These are phyloP conservation scores for Oryza australiensis DNA, from an alignment of 176 grass and related monocot genomes.

Conservation along the genomic window DNA sequence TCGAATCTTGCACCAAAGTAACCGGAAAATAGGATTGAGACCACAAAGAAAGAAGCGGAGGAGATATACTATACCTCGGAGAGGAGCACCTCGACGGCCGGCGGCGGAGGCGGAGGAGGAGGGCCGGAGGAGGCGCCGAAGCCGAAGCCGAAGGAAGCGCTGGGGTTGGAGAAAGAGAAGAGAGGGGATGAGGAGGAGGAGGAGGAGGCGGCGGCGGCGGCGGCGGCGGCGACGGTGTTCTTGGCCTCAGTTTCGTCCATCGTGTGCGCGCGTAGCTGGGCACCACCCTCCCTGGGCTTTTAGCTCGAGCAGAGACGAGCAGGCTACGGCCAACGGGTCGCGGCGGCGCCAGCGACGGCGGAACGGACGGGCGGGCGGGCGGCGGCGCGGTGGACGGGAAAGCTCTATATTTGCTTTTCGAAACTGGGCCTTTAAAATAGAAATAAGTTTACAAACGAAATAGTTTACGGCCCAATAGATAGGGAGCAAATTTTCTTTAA, in stretches of 20 bases:
- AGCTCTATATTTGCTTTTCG: too few species aligned
- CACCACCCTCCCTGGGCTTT: background rate
- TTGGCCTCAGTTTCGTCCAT: conserved; percentile 35
- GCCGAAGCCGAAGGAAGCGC: conserved; percentile 27
- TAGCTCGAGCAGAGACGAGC: background rate
- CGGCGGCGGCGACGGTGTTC: conserved; percentile 5
- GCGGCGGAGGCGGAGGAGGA: conserved; percentile 51
- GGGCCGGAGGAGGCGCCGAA: conserved; percentile 30
- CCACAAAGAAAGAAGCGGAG: background rate
- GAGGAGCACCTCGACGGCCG: conserved; percentile 60
- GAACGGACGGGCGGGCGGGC: background rate
- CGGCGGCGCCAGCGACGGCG: background rate
- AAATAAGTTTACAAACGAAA: too few species aligned
- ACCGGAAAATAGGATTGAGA: background rate
- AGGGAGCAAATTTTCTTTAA: too few species aligned
- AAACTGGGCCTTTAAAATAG: too few species aligned
- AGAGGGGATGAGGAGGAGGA: conserved; percentile 28
- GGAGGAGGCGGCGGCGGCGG: background rate
- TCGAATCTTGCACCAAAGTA: background rate
- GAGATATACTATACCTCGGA: conserved; percentile 40
- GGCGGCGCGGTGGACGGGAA: background rate
- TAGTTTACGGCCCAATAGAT: too few species aligned
- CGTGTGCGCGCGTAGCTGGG: background rate
- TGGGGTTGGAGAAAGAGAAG: conserved; percentile 64
- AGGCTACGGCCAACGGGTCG: background rate